A percentile compares a stretch with the other conserved stretches of the same genome.
Evolutionary conservation across 805 yeast genomes (phyloP).

Genomic region (Wickerhamiella slavikovae): DNA sequence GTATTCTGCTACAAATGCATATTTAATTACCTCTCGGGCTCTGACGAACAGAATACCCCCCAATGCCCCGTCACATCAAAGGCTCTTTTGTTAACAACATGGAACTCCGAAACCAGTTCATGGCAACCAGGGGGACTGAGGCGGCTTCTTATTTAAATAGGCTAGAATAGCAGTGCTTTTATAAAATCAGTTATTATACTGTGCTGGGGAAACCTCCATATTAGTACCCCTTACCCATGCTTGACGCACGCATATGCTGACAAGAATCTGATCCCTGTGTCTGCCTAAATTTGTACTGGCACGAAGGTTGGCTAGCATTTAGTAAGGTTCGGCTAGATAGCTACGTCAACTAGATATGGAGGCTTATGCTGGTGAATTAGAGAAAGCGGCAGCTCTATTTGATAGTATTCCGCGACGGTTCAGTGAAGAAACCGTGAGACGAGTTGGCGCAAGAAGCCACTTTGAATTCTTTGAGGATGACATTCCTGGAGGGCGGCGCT

Average conservation of each 20-base stretch:
- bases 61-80: slow-evolving; percentile 72
- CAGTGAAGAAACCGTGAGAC: slow-evolving; percentile 17
- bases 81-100: slow-evolving; percentile 34
- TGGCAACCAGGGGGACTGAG: slow-evolving; percentile 67
- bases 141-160: slow-evolving; percentile 41
- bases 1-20: slow-evolving; percentile 84
- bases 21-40: slow-evolving; percentile 35
- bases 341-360: slow-evolving; percentile 10
- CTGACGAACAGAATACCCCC: slow-evolving; percentile 31
- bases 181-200: too few species aligned
- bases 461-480: slow-evolving; percentile 21
- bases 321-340: too few species aligned
- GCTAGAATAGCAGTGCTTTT: too few species aligned
- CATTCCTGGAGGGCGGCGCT: slow-evolving; percentile 14
- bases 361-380: slow-evolving; percentile 10
- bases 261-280: too few species aligned
- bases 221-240: too few species aligned
- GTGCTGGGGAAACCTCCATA: too few species aligned
- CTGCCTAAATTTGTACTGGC: too few species aligned
- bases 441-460: slow-evolving; percentile 16
- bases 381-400: slow-evolving; percentile 10
- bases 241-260: too few species aligned
- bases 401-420: slow-evolving; percentile 18
- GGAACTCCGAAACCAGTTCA: slow-evolving; percentile 35
- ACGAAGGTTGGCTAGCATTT: too few species aligned